Base-by-base conservation (phyloP, 2,329 filamentous ascomycete genomes). In the Stagonosporopsis rhizophila region DNA sequence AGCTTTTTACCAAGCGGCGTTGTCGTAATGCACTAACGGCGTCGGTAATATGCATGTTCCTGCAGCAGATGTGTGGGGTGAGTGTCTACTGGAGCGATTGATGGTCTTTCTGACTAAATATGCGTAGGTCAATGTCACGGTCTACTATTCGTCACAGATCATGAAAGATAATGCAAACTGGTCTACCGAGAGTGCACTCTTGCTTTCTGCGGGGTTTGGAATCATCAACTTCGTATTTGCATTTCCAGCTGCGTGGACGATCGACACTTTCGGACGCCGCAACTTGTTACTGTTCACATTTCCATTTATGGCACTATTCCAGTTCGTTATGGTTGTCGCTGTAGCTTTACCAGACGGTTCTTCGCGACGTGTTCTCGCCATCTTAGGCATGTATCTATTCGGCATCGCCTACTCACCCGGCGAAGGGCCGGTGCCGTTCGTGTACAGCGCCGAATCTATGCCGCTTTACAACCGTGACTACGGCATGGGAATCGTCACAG, bases 141-240 rank as follows among this genome's bases (percentile, higher is more conserved):
- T 91, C 0, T 80, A 87, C 47, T 93, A 91, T 28, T 96, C 95
- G 68, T 92, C 39, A 17, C 51, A 93, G 65, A 64, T 87, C 44
- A 90, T 93, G 68, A 50, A 53, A 20, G 57, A 64, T 2, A 57
- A 73, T 3, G 72, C 69, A 28, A 49, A 49, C 4, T 78, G 25
- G 44, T 45, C 30, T 20, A 4, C n/a, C 4, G 30, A 37, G 11
- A 23, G 7, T 12, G 44, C 44, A 9, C 44, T 79, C 20, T 72
- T 62, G 48, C 72, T 78, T 4, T 74, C 73, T 47, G 79, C 78
- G 0, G 84, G 83, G 0, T 85, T 84, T 55, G 84, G 84, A 1
- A 69, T 85, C 1, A 76, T 84, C 42, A 85, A 82, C 61, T 85
- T 85, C 59, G 42, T 86, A 48, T 86, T 86, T 59, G 83, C 84